Percentiles rank a stretch among this genome's conserved stretches.
Conservation (phyloP, 371 early-diverging fungal species). For the Mortierella sp. region DNA sequence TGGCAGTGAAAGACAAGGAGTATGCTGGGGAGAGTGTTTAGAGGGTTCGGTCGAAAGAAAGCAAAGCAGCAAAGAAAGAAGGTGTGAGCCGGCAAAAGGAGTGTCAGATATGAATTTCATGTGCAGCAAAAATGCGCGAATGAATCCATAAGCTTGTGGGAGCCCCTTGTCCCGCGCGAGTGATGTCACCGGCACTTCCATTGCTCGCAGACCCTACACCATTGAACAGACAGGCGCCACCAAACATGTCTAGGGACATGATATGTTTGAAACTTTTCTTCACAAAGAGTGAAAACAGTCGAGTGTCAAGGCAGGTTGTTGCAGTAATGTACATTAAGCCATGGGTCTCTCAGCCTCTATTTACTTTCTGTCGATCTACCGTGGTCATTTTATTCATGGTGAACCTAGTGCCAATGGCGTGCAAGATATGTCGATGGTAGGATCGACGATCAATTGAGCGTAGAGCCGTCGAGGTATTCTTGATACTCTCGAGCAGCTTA, state of each 20-base stretch:
- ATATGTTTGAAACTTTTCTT: background rate
- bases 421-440: background rate
- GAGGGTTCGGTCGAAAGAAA: background rate
- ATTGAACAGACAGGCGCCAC: background rate
- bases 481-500: background rate
- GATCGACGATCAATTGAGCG: background rate
- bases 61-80: background rate
- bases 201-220: background rate
- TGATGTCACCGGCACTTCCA: background rate
- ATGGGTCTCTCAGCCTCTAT: background rate
- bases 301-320: background rate
- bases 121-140: too few species aligned
- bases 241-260: background rate
- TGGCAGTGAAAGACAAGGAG: background rate
- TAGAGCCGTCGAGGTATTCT: too few species aligned
- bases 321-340: background rate
- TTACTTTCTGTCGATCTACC: background rate
- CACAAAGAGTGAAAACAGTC: background rate
- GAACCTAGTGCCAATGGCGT: background rate
- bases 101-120: background rate
- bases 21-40: too few species aligned
- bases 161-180: too few species aligned
- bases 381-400: background rate
- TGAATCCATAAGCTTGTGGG: too few species aligned
- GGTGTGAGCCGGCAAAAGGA: background rate